Percentiles rank a stretch among this genome's conserved stretches.
phyloP scores from a whole-genome alignment of 345 rosid species.

The Gossypium australe region DNA sequence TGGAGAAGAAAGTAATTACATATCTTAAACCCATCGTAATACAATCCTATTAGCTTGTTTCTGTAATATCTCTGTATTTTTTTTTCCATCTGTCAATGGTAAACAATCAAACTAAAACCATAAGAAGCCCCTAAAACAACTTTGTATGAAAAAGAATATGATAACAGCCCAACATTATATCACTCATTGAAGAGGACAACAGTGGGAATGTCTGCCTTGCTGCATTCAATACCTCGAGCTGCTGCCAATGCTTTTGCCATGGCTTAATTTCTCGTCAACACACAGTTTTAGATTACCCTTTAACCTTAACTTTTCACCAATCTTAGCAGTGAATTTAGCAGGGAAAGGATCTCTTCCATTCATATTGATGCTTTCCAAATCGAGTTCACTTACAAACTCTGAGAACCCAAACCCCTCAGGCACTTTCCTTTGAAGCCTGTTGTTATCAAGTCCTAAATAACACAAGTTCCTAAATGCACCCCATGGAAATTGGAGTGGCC shows the following conservation, averaged over 20 bases:
- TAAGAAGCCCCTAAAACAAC: conserved; percentile 17
- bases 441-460: conserved; percentile 53
- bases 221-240: conserved; percentile 26
- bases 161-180: conserved; percentile 7
- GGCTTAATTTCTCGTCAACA: conserved; percentile 19
- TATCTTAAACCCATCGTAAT: background rate
- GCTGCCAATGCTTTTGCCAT: background rate
- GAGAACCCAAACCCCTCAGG: conserved; percentile 43
- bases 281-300: conserved; percentile 45
- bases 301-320: conserved; percentile 45
- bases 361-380: conserved; percentile 62
- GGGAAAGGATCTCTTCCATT: conserved; percentile 50
- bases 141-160: background rate
- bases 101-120: conserved; percentile 13
- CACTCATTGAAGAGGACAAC: conserved; percentile 15
- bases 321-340: conserved; percentile 29
- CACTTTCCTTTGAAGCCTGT: conserved; percentile 48
- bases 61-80: conserved; percentile 1
- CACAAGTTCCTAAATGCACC: conserved; percentile 30
- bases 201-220: conserved; percentile 20
- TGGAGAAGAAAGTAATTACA: background rate
- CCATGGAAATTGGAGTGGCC: conserved; percentile 53
- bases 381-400: conserved; percentile 40
- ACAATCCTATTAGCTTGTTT: conserved; percentile 8
- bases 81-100: background rate